phyloP scores from a whole-genome alignment of 805 yeast species.

The Starmerella riodocensis region DNA sequence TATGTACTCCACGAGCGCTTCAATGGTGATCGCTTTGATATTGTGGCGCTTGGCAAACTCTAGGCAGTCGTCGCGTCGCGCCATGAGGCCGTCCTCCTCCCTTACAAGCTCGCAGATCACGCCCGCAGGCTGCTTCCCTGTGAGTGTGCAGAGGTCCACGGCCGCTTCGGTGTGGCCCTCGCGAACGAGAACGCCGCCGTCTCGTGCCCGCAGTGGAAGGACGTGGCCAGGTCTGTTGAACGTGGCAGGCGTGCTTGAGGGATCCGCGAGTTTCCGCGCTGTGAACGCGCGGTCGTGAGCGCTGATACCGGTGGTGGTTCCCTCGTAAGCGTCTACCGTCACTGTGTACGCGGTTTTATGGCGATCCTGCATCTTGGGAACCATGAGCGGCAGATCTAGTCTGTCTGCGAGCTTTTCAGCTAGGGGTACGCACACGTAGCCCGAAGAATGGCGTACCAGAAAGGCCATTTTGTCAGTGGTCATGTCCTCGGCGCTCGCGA shows the following conservation, averaged over 20 bases:
- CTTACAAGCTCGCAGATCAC: constrained; percentile 88
- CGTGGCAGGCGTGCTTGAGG: constrained; percentile 42
- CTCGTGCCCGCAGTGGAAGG: constrained; percentile 80
- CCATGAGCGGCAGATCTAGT: constrained; percentile 69
- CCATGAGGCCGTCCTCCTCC: constrained; percentile 90
- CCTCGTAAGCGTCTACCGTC: constrained; percentile 72
- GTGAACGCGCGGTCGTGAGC: constrained; percentile 90
- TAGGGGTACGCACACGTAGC: constrained; percentile 88
- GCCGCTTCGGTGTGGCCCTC: constrained; percentile 97
- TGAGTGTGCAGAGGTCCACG: constrained; percentile 67
- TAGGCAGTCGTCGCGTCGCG: constrained; percentile 77
- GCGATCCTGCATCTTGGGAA: constrained; percentile 52
- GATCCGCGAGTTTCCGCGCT: constrained; percentile 53
- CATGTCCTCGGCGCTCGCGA: constrained; percentile 74
- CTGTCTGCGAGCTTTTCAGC: constrained; percentile 64
- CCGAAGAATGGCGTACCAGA: constrained; percentile 57
- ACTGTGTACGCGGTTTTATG: constrained; percentile 96
- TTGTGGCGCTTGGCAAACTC: constrained; percentile 49
- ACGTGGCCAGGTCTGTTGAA: constrained; percentile 90
- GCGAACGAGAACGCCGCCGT: constrained; percentile 68
- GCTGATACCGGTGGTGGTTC: constrained; percentile 93
- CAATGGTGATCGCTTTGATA: constrained; percentile 66
- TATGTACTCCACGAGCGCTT: constrained; percentile 50
- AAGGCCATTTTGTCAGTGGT: constrained; percentile 89
- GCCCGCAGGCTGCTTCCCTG: constrained; percentile 73